Conservation (phyloP, 228 moss, liverwort and hornwort species). For the Sphagnum magellanicum region DNA sequence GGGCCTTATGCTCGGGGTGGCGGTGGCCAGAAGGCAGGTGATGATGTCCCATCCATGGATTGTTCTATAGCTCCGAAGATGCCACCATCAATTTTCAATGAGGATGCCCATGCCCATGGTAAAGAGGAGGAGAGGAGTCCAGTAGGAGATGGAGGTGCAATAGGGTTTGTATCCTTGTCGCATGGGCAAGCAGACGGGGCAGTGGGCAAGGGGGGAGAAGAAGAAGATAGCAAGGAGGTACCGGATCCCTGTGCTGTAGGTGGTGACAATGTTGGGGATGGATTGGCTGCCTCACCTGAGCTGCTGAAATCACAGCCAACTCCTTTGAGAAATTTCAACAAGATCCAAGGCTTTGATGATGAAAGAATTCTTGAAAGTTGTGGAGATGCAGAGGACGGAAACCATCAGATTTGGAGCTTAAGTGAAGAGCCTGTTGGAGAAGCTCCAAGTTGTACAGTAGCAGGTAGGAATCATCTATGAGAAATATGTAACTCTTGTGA, state of each 20-base stretch:
- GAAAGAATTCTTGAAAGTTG: neutral
- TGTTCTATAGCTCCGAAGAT: conserved; percentile 8
- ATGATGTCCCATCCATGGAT: conserved; percentile 12
- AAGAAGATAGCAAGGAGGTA: neutral
- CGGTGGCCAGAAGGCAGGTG: conserved; percentile 7
- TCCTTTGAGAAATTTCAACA: neutral
- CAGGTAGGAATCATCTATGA: neutral
- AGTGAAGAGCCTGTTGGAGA: neutral
- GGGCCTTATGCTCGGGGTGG: too few relatives aligned
- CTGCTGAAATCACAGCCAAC: neutral
- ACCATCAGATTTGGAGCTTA: neutral
- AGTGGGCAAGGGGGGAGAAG: conserved; percentile 4
- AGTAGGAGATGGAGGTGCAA: conserved; percentile 9
- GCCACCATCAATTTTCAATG: conserved; percentile 11
- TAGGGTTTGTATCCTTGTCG: conserved; percentile 19
- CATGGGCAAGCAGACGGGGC: conserved; percentile 13
- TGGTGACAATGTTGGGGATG: neutral
- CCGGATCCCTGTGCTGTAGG: neutral
- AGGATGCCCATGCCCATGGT: conserved; percentile 2
- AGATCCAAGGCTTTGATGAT: neutral
- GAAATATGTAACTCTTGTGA: neutral
- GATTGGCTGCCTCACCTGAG: neutral
- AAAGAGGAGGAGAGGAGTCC: conserved; percentile 15
- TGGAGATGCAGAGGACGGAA: neutral
- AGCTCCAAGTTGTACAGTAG: neutral